Evolutionary conservation across 2,329 filamentous ascomycete genomes (phyloP).

Genomic region (Calonectria ilicicola): DNA sequence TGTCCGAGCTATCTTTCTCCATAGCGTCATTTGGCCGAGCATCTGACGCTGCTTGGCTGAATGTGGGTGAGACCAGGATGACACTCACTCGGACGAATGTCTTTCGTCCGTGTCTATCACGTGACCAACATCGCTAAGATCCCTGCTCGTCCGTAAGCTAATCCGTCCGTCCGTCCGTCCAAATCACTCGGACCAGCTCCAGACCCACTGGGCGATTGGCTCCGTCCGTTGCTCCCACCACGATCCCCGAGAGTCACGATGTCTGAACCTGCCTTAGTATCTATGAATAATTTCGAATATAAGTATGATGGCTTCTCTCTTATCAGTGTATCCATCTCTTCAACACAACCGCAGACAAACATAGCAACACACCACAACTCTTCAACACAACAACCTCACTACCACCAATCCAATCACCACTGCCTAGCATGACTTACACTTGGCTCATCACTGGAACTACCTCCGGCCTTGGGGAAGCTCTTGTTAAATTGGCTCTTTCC

Average conservation of each 20-base stretch:
- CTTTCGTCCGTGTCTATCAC: conserved; percentile 1
- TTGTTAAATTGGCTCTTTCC: conserved; percentile 35
- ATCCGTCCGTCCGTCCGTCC: neutral
- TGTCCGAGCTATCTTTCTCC: neutral
- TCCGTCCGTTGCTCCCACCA: neutral
- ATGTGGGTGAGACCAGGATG: neutral
- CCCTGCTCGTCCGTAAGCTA: neutral
- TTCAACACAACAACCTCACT: neutral
- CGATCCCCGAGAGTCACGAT: neutral
- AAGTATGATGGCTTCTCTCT: neutral
- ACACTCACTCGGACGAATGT: neutral
- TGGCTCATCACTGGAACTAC: conserved; percentile 51
- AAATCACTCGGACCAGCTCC: neutral
- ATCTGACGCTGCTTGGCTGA: neutral
- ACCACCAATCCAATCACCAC: neutral
- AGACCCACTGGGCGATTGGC: neutral
- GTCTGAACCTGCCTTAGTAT: too few species aligned
- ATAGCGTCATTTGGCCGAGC: neutral
- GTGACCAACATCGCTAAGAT: neutral
- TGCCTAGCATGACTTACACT: conserved; percentile 31
- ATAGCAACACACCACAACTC: neutral
- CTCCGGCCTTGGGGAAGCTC: conserved; percentile 46
- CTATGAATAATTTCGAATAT: neutral
- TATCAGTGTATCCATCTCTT: neutral
- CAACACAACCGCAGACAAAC: neutral